phyloP scores from a whole-genome alignment of 2,329 filamentous ascomycete genomes.

The Drechslerella coelobrocha region DNA sequence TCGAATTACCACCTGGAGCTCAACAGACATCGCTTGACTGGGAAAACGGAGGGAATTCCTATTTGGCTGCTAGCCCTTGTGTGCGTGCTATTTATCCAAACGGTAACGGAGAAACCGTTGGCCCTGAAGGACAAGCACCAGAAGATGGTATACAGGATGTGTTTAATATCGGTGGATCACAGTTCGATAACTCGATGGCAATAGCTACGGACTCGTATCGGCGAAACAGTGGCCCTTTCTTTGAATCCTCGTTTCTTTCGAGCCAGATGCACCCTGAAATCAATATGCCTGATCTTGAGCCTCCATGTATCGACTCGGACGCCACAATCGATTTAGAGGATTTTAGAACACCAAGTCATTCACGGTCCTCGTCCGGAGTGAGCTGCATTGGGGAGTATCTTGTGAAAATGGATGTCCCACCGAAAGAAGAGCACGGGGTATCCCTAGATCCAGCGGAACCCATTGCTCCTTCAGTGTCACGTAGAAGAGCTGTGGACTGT shows the following conservation, averaged over 20 bases:
- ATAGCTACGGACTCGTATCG: background rate
- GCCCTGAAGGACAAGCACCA: background rate
- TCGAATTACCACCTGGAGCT: background rate
- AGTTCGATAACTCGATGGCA: background rate
- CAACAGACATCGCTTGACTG: background rate
- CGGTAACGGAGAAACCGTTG: background rate
- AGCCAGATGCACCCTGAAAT: background rate
- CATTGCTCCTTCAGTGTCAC: background rate
- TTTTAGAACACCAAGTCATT: slow-evolving; percentile 8
- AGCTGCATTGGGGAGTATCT: slow-evolving; percentile 4
- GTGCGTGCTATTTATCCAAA: background rate
- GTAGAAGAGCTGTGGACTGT: background rate
- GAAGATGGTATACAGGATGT: background rate
- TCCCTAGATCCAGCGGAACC: background rate
- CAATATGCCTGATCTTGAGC: background rate
- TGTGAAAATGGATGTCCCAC: slow-evolving; percentile 1
- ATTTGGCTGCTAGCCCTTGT: background rate
- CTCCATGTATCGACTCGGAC: slow-evolving; percentile 15
- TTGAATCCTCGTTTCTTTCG: background rate
- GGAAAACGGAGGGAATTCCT: background rate
- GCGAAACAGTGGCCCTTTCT: background rate
- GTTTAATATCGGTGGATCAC: background rate
- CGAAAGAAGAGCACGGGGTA: background rate
- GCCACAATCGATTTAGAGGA: slow-evolving; percentile 37
- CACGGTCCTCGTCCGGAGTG: background rate